These are phyloP conservation scores for Clonostachys rosea DNA, from an alignment of 2,329 filamentous ascomycete genomes.

Conservation along the genomic window DNA sequence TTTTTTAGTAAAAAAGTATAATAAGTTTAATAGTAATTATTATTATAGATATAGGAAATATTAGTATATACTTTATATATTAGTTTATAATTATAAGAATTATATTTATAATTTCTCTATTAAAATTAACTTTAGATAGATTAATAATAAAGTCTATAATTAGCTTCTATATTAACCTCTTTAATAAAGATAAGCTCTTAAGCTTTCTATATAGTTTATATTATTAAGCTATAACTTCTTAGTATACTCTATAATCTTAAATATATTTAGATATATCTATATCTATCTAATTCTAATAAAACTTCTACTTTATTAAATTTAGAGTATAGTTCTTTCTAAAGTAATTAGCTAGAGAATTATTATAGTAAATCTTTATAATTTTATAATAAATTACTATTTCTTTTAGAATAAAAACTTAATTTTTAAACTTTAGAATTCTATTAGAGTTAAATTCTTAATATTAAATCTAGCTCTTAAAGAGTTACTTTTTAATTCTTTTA, in stretches of 20 bases:
- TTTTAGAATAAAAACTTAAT: neutral
- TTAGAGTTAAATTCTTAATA: neutral
- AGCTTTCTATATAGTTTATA: neutral
- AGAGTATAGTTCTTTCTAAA: neutral
- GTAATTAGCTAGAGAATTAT: neutral
- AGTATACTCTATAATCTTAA: neutral
- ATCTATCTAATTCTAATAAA: neutral
- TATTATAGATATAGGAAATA: neutral
- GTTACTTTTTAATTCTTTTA: neutral
- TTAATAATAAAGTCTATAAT: conserved; percentile 3
- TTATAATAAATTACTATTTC: neutral
- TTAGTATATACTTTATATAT: conserved; percentile 1
- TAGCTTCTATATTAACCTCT: neutral
- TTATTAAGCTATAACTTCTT: neutral
- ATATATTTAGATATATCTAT: conserved; percentile 1
- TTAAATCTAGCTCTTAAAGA: too few relatives aligned
- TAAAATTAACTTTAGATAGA: neutral
- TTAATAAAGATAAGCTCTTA: neutral
- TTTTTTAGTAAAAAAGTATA: neutral
- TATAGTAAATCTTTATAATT: neutral
- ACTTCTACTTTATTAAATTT: neutral
- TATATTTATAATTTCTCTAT: neutral
- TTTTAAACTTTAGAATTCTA: neutral
- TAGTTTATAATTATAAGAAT: neutral
- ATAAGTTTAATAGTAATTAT: neutral